Evolutionary conservation across 1,284 basidiomycete species (phyloP), one percentile per base, ranked within the genome.

Genomic region (Trametes hirsuta): DNA sequence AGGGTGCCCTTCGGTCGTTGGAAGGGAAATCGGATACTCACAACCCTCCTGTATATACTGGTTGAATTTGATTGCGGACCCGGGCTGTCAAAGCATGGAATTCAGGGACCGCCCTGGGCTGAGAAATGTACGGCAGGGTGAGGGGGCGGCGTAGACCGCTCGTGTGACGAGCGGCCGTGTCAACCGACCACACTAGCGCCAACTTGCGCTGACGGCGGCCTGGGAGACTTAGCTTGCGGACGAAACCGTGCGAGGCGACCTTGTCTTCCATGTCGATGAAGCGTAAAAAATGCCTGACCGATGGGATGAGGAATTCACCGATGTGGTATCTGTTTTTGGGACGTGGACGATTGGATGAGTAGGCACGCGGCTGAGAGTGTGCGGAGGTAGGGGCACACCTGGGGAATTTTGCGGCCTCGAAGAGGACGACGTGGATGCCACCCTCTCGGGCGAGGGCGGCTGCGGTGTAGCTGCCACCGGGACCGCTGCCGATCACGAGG

Each of bases 351-450:
- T 3, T 11, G 34, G n/a, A 34, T 46, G 21, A n/a, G 42, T 12
- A 34, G 22, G 24, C 14, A 30, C 30, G 44, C 2, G 30, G 12
- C 25, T 11, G 18, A 15, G 14, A 62, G 30, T 25, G 48, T 79
- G 35, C 36, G 11, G 21, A 8, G 12, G 41, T 18, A 45, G 45
- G 6, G 18, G 54, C 60, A 18, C 8, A 73, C 86, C 88, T 78
- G 48, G 90, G 90, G 71, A 91, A 91, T 66, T 84, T 82, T 24
- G 82, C 78, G 15, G 84, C 79, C 73, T 92, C 90, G 40, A 91
- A 75, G 22, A 92, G 67, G 18, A 84, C 85, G 56, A 90, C 88
- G 53, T 85, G 75, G 45, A 89, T 70, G 2, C 90, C 18, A 18
- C 18, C 90, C 73, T 92, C 90, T 44, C 86, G 76, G 3, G 87